Conservation (phyloP, 202 grass and related monocot genomes). For the Saccharum hybrid region DNA sequence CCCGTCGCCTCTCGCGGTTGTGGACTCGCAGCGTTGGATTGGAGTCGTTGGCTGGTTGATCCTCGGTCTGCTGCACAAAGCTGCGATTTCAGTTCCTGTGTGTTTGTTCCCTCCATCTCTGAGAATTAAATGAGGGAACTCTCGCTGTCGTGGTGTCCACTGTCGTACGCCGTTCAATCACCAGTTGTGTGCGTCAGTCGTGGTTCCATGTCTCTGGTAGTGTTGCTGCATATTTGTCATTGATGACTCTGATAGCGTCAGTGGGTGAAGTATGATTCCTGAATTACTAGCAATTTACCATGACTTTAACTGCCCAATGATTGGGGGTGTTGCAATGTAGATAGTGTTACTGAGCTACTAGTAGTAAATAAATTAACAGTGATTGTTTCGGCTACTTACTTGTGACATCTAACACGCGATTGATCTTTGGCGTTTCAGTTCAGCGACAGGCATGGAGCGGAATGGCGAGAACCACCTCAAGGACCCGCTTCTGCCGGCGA, state of each 20-base stretch:
- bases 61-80: neutral
- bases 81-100: neutral
- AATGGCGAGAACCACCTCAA: conserved; percentile 55
- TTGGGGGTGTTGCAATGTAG: neutral
- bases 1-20: neutral
- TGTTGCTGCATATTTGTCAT: neutral
- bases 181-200: neutral
- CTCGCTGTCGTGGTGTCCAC: conserved; percentile 23
- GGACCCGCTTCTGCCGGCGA: conserved; percentile 57
- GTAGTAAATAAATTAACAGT: neutral
- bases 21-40: neutral
- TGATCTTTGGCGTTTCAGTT: neutral
- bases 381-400: neutral
- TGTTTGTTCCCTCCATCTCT: neutral
- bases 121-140: neutral
- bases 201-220: neutral
- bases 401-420: neutral
- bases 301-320: neutral
- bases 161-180: neutral
- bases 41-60: neutral
- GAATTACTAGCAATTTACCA: neutral
- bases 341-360: neutral
- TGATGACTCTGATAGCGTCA: neutral
- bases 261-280: neutral
- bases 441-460: conserved; percentile 48